Evolutionary conservation across 257 asterid genomes (phyloP), one percentile per base, ranked within the genome.

Genomic region (Anisodus tanguticus): DNA sequence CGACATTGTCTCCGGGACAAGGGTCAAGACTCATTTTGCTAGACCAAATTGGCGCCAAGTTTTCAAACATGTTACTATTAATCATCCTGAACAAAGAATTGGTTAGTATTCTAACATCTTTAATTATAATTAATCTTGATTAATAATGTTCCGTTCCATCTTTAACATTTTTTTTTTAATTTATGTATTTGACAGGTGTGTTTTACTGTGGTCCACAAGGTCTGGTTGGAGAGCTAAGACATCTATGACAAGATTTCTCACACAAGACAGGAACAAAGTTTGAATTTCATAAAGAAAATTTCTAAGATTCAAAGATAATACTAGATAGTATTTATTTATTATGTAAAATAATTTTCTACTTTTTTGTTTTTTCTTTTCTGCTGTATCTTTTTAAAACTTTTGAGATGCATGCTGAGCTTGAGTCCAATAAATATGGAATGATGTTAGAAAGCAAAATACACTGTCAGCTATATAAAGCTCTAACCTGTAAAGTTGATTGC

Each of bases 11-110:
- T 91, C 95, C 0, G 97, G 97, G 4, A 92, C 97, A 0, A 86
- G 92, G 17, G 94, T 92, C 4, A 89, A 89, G 82, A 84, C 91
- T 10, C 97, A 93, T 82, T 93, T 92, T 31, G 97, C 97, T 1
- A 92, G 89, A 82, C 97, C 97, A 2, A 93, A 92, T 54, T 93
- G 97, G 98, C 90, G 92, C 4, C 86, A 90, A 1, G 97, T 92
- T 31, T 91, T 85, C 88, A 93, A 92, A 49, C 88, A 88, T 17
- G 90, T 93, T 19, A 92, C 96, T 2, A 80, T 91, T 17, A 93
- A 92, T 66, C 97, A 93, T 82, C 89, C 94, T 3, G 87, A 91
- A 54, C 60, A 91, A 17, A 89, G 88, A 88, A 91, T 93, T 10
- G 97, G 97, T 92, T 81, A 86, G 95, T 63, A 22, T 12, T 71